A percentile compares a stretch with the other conserved stretches of the same genome.
Evolutionary conservation across 228 moss, liverwort and hornwort species (phyloP).

Genomic region (Sphagnum fallax): DNA sequence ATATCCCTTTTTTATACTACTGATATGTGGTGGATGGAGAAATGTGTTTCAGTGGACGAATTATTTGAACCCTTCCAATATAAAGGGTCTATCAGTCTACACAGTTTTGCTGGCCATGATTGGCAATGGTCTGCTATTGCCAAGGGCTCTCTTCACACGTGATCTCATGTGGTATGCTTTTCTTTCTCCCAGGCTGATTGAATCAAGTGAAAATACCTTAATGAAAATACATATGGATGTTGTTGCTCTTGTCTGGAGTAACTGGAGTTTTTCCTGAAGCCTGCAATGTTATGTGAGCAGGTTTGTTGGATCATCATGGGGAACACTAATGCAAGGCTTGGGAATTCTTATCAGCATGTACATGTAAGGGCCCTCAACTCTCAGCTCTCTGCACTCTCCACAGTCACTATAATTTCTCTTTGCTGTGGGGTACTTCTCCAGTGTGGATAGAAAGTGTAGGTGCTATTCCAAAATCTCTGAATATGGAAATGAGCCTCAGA

Average conservation of each 20-base stretch:
- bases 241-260: background rate
- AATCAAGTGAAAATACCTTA: background rate
- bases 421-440: too few relatives aligned
- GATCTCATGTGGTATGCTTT: slow-evolving; percentile 88
- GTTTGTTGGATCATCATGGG: slow-evolving; percentile 92
- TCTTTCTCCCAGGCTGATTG: too few relatives aligned
- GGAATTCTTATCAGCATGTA: slow-evolving; percentile 87
- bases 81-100: slow-evolving; percentile 80
- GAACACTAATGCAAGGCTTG: slow-evolving; percentile 83
- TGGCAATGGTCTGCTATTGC: slow-evolving; percentile 78
- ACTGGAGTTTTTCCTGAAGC: background rate
- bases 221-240: background rate
- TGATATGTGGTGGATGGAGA: background rate
- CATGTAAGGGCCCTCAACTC: slow-evolving; percentile 36
- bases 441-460: too few relatives aligned
- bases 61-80: slow-evolving; percentile 77
- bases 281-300: slow-evolving; percentile 19
- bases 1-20: too few relatives aligned
- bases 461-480: too few relatives aligned
- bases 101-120: slow-evolving; percentile 84
- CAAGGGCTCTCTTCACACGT: slow-evolving; percentile 85
- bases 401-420: too few relatives aligned
- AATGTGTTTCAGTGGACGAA: slow-evolving; percentile 64
- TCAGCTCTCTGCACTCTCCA: background rate
- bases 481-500: too few relatives aligned